These are phyloP conservation scores for Iris pallida DNA, from an alignment of 116 monocot genomes.

Conservation along the genomic window DNA sequence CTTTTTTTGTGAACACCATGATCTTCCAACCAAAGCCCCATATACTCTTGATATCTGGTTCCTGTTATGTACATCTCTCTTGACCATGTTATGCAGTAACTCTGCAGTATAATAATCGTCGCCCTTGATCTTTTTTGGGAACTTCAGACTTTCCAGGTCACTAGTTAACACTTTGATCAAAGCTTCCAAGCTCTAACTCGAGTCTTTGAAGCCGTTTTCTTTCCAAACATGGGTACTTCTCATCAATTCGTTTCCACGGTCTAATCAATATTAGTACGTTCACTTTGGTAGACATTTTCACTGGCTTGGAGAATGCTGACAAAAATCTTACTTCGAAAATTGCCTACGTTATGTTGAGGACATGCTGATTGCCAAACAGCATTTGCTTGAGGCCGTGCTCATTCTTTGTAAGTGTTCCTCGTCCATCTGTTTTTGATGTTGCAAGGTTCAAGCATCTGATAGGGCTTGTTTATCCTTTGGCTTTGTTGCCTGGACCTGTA, in stretches of 20 bases:
- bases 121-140: slow-evolving; percentile 1
- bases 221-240: slow-evolving; percentile 22
- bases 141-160: slow-evolving; percentile 45
- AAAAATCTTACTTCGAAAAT: slow-evolving; percentile 45
- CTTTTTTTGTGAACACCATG: slow-evolving; percentile 16
- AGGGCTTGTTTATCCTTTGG: too few relatives aligned
- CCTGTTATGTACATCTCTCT: slow-evolving; percentile 39
- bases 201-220: not conserved
- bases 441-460: slow-evolving; percentile 1
- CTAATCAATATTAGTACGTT: slow-evolving; percentile 29
- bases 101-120: slow-evolving; percentile 28
- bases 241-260: slow-evolving; percentile 54
- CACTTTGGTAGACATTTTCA: slow-evolving; percentile 17
- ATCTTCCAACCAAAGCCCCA: slow-evolving; percentile 73
- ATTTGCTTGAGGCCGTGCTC: slow-evolving; percentile 35
- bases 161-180: slow-evolving; percentile 52
- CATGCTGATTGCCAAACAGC: slow-evolving; percentile 33
- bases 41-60: slow-evolving; percentile 57
- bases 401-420: slow-evolving; percentile 40
- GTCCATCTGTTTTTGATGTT: slow-evolving; percentile 10
- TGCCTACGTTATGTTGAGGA: slow-evolving; percentile 39
- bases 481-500: slow-evolving; percentile 22
- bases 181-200: slow-evolving; percentile 32
- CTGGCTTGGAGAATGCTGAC: slow-evolving; percentile 16
- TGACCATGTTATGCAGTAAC: slow-evolving; percentile 34